These are phyloP conservation scores for Gossypium davidsonii DNA, from an alignment of 441 rosid species.

Conservation along the genomic window DNA sequence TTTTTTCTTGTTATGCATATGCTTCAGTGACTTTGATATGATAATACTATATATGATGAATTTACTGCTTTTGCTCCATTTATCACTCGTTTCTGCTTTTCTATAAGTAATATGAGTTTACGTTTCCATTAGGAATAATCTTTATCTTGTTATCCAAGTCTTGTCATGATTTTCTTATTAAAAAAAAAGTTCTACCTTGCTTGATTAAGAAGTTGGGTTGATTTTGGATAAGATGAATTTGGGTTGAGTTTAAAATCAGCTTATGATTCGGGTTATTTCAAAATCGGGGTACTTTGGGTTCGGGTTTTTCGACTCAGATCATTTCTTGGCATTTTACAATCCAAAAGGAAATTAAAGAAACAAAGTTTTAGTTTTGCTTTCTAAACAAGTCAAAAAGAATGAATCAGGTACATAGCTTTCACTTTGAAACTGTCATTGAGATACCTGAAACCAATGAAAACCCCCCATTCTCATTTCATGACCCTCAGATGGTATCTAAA, in stretches of 20 bases:
- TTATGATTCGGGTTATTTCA: too few species aligned
- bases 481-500: not conserved
- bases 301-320: not conserved
- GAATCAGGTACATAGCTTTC: not conserved
- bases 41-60: not conserved
- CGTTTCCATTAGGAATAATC: not conserved
- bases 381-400: not conserved
- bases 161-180: not conserved
- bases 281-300: too few species aligned
- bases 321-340: not conserved
- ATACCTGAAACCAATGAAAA: conserved; percentile 6
- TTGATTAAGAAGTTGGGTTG: too few species aligned
- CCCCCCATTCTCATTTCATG: not conserved
- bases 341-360: not conserved
- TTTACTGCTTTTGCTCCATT: not conserved
- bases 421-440: not conserved
- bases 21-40: not conserved
- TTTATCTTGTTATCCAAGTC: not conserved
- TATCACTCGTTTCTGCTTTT: not conserved
- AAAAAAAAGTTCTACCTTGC: too few species aligned
- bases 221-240: too few species aligned
- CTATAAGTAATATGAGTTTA: not conserved
- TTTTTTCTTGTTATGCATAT: not conserved
- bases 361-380: conserved; percentile 1
- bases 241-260: too few species aligned